Percentiles rank a stretch among this genome's conserved stretches.
Evolutionary conservation across 108 stramenopile species (phyloP).

Genomic region (Discostella stelligeroides): DNA sequence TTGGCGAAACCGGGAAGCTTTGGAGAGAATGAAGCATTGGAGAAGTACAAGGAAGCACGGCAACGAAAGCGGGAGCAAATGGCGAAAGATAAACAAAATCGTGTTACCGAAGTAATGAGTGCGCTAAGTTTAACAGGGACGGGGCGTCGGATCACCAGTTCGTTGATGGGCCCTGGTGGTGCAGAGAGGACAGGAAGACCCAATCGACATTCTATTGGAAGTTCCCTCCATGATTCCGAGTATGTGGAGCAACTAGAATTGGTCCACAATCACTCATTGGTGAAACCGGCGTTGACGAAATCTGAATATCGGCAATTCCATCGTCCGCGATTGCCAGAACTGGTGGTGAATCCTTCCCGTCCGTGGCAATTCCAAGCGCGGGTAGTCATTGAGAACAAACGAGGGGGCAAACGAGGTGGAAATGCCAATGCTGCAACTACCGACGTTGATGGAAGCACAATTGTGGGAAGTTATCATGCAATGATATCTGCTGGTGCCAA

Average conservation of each 20-base stretch:
- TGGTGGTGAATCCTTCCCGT: constrained; percentile 62
- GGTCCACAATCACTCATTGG: constrained; percentile 71
- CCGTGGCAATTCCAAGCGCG: constrained; percentile 87
- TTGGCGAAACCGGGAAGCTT: constrained; percentile 45
- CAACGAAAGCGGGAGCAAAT: constrained; percentile 79
- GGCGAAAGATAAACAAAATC: constrained; percentile 87
- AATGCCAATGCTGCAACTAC: constrained; percentile 19
- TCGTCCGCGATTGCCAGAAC: constrained; percentile 73
- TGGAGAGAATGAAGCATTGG: constrained; percentile 64
- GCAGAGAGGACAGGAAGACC: constrained; percentile 88
- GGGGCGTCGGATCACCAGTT: constrained; percentile 83
- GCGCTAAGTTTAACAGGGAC: constrained; percentile 65
- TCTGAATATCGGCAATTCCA: constrained; percentile 78
- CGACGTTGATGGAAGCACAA: constrained; percentile 50
- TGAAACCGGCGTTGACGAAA: constrained; percentile 65
- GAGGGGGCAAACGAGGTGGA: constrained; percentile 28
- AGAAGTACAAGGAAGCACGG: constrained; percentile 68
- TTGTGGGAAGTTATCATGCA: constrained; percentile 63
- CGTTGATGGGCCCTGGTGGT: constrained; percentile 90
- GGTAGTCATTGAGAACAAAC: constrained; percentile 35
- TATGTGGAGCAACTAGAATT: constrained; percentile 88
- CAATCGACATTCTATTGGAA: constrained; percentile 55
- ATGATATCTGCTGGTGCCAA: constrained; percentile 70
- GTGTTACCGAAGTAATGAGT: constrained; percentile 82
- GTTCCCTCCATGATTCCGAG: constrained; percentile 69